Evolutionary conservation across 345 rosid genomes (phyloP).

Genomic region (Euphorbia tirucalli): DNA sequence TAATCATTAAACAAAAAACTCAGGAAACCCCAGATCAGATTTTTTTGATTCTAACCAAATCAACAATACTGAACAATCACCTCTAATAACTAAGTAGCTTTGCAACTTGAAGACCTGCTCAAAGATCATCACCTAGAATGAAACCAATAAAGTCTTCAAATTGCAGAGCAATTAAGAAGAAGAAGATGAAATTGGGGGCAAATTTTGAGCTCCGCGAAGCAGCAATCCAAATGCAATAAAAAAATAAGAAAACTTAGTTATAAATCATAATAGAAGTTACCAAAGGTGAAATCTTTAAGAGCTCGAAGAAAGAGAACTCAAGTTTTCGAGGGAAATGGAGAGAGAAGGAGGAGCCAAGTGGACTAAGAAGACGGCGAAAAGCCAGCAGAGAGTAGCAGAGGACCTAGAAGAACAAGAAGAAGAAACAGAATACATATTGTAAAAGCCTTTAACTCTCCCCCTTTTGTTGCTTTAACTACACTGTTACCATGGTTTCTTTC

Average conservation of each 20-base stretch:
- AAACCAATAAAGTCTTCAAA: too few species aligned
- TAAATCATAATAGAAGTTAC: slow-evolving; percentile 16
- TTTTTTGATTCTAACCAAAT: too few species aligned
- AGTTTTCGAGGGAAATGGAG: slow-evolving; percentile 1
- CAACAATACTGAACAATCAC: too few species aligned
- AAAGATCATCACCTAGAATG: too few species aligned
- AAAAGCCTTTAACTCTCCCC: not conserved
- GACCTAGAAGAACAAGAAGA: not conserved
- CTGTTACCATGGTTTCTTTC: not conserved
- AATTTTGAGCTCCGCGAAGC: too few species aligned
- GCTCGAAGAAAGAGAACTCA: slow-evolving; percentile 20
- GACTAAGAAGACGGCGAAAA: slow-evolving; percentile 29
- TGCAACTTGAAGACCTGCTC: too few species aligned
- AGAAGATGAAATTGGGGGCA: slow-evolving; percentile 15
- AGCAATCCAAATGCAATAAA: too few species aligned
- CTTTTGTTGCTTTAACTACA: slow-evolving; percentile 2
- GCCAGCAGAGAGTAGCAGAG: slow-evolving; percentile 19
- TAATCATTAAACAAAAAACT: slow-evolving; percentile 26
- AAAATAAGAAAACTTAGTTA: too few species aligned
- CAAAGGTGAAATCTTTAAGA: slow-evolving; percentile 12
- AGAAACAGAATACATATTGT: not conserved
- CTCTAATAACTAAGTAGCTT: too few species aligned
- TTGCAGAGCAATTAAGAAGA: too few species aligned
- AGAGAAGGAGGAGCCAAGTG: slow-evolving; percentile 19
- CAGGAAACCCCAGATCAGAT: slow-evolving; percentile 23